Evolutionary conservation across 495 filamentous ascomycete species (phyloP).

Genomic region (Penicillium daleae): DNA sequence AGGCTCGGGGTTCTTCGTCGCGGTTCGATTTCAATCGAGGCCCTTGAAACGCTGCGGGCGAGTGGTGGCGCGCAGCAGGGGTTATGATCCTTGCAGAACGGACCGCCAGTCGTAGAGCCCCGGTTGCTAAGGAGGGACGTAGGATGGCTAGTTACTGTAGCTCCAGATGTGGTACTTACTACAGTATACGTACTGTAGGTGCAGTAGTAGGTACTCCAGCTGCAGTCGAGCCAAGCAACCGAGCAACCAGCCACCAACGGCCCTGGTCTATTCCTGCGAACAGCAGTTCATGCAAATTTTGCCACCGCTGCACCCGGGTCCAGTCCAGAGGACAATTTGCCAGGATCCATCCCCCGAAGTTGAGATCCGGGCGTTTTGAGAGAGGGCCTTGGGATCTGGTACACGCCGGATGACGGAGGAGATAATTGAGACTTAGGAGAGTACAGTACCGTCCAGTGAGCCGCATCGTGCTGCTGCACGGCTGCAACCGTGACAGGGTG

Average conservation of each 20-base stretch:
- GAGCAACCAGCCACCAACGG: background rate
- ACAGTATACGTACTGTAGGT: background rate
- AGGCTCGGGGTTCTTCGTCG: background rate
- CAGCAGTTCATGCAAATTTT: constrained; percentile 31
- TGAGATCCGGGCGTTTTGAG: constrained; percentile 12
- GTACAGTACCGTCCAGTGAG: background rate
- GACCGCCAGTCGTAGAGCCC: background rate
- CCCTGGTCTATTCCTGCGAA: constrained; percentile 21
- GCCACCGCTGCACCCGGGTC: constrained; percentile 2
- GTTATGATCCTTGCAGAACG: constrained; percentile 14
- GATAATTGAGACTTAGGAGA: background rate
- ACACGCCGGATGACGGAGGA: background rate
- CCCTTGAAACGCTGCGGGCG: background rate
- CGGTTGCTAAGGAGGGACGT: background rate
- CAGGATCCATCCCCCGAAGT: constrained; percentile 7
- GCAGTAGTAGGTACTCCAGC: background rate
- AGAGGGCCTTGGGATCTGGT: too few relatives aligned
- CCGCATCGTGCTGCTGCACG: constrained; percentile 4
- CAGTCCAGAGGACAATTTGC: background rate
- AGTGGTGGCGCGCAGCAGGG: background rate
- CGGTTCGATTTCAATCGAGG: background rate
- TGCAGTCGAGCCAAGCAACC: constrained; percentile 1
- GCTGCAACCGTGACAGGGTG: constrained; percentile 10
- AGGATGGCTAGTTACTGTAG: background rate
- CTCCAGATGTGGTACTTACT: background rate